Percentiles rank a stretch among this genome's conserved stretches.
These are phyloP conservation scores for Globisporangium megalacanthum DNA, from an alignment of 352 stramenopile species.

Conservation along the genomic window DNA sequence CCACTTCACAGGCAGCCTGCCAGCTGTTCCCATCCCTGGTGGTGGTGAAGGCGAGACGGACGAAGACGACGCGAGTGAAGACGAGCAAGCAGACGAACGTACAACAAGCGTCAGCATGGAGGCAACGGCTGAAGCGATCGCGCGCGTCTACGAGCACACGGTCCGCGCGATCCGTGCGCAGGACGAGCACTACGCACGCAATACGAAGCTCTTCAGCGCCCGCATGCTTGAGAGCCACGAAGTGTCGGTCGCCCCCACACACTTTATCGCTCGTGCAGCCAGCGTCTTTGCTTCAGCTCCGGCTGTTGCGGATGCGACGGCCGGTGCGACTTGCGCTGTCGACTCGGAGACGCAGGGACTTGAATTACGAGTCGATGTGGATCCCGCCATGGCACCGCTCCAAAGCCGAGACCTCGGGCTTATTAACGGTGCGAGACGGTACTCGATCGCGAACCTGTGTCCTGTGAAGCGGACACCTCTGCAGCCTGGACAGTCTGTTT, in stretches of 20 bases:
- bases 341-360: too few relatives aligned
- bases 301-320: background rate
- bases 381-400: background rate
- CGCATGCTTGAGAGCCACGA: constrained; percentile 62
- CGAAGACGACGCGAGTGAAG: background rate
- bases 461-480: constrained; percentile 6
- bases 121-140: background rate
- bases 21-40: background rate
- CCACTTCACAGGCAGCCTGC: constrained; percentile 17
- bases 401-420: constrained; percentile 28
- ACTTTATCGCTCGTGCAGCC: background rate
- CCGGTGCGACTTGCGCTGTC: background rate
- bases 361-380: too few relatives aligned
- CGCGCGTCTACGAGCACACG: constrained; percentile 21
- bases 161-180: constrained; percentile 36
- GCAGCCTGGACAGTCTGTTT: background rate
- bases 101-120: background rate
- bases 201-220: constrained; percentile 59
- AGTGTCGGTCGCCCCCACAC: constrained; percentile 32
- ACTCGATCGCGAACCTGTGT: constrained; percentile 19
- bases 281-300: background rate
- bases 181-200: constrained; percentile 61
- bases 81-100: background rate
- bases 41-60: background rate
- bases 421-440: constrained; percentile 41